phyloP scores from a whole-genome alignment of 140 eudicot species.

The Stevia rebaudiana region DNA sequence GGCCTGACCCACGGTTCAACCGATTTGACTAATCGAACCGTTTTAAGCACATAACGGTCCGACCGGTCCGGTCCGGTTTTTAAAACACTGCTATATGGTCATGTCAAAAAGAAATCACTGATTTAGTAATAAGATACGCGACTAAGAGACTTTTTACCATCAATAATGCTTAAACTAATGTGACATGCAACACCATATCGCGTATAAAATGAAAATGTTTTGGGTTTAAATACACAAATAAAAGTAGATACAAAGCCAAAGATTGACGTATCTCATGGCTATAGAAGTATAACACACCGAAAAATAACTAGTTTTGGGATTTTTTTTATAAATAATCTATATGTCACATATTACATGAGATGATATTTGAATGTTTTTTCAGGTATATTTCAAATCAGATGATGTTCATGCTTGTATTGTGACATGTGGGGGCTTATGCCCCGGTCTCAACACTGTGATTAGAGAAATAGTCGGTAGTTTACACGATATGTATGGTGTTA shows the following conservation, averaged over 20 bases:
- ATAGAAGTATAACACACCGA: background rate
- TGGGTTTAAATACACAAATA: too few relatives aligned
- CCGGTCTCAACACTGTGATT: constrained; percentile 92
- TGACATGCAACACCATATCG: too few relatives aligned
- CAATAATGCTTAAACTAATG: too few relatives aligned
- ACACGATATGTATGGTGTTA: constrained; percentile 77
- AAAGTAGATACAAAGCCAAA: background rate
- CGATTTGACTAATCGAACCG: too few relatives aligned
- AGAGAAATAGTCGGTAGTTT: constrained; percentile 80
- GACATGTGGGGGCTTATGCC: constrained; percentile 94
- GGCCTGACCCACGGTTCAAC: too few relatives aligned
- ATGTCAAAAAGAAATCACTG: too few relatives aligned
- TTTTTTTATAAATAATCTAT: background rate
- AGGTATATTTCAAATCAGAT: constrained; percentile 73
- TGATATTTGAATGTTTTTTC: constrained; percentile 12
- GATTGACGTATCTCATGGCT: background rate
- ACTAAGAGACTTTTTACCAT: too few relatives aligned
- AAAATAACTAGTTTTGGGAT: background rate
- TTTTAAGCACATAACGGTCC: too few relatives aligned
- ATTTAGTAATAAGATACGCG: too few relatives aligned
- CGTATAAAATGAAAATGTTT: too few relatives aligned
- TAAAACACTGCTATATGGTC: too few relatives aligned
- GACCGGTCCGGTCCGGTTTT: too few relatives aligned
- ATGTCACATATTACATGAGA: background rate
- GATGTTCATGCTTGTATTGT: constrained; percentile 85